phyloP scores from a whole-genome alignment of 108 stramenopile species.

The Cylindrotheca closterium region DNA sequence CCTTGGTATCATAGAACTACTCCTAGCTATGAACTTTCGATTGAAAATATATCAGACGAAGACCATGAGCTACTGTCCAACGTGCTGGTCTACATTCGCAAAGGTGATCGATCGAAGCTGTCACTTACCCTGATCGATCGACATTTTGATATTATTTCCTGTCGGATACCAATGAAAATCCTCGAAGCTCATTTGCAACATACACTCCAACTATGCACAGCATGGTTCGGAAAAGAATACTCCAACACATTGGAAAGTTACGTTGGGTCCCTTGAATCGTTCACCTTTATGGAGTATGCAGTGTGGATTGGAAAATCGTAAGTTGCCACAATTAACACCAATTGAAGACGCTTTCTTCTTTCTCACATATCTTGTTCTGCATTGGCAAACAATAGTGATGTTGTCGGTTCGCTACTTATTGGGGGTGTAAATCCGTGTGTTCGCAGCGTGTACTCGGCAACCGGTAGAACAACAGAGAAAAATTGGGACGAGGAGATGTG shows the following conservation, averaged over 20 bases:
- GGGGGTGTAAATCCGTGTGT: constrained; percentile 70
- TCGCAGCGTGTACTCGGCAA: constrained; percentile 10
- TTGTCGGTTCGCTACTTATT: constrained; percentile 52
- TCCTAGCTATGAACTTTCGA: constrained; percentile 3
- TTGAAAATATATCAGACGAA: not conserved
- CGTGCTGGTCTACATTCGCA: constrained; percentile 6
- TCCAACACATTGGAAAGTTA: constrained; percentile 13
- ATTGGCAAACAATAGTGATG: too few relatives aligned
- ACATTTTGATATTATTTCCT: constrained; percentile 22
- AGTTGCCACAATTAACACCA: not conserved
- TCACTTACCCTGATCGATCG: constrained; percentile 31
- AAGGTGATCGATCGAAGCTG: constrained; percentile 37
- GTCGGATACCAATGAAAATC: constrained; percentile 14
- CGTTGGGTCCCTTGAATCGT: constrained; percentile 26
- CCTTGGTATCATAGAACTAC: too few relatives aligned
- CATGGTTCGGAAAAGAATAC: constrained; percentile 49
- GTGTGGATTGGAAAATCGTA: constrained; percentile 53
- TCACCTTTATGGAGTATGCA: constrained; percentile 75
- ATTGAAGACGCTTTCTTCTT: not conserved
- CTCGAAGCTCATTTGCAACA: not conserved
- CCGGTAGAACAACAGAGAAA: not conserved
- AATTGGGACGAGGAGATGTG: constrained; percentile 6
- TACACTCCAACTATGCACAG: constrained; percentile 21
- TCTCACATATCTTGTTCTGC: too few relatives aligned
- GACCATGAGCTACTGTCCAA: not conserved